phyloP scores from a whole-genome alignment of 1,284 basidiomycete genomes.

The Phenoliferia sp. region DNA sequence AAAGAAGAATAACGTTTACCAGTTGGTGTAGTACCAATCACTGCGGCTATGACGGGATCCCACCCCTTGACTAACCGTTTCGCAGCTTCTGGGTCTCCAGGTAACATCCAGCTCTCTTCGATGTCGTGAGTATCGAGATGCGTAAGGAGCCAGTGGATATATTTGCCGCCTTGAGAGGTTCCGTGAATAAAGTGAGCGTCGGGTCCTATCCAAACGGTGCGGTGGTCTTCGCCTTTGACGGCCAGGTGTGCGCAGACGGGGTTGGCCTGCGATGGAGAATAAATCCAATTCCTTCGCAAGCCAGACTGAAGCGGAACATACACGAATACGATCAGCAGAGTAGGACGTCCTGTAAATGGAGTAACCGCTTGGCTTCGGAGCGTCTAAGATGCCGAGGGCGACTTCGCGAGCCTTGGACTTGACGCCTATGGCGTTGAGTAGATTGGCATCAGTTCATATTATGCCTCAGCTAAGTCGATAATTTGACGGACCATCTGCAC shows the following conservation, averaged over 20 bases:
- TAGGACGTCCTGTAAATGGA: constrained; percentile 16
- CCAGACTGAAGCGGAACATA: not conserved
- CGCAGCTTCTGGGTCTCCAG: constrained; percentile 32
- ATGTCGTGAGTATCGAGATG: constrained; percentile 31
- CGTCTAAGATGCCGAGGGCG: constrained; percentile 39
- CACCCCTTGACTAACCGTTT: constrained; percentile 29
- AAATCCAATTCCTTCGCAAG: not conserved
- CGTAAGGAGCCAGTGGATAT: constrained; percentile 33
- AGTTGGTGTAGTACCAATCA: not conserved
- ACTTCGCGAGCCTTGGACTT: constrained; percentile 36
- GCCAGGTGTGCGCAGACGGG: constrained; percentile 18
- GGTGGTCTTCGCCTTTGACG: constrained; percentile 2
- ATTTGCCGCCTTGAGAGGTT: constrained; percentile 25
- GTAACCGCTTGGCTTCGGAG: constrained; percentile 37
- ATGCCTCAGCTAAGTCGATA: not conserved
- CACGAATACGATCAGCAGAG: constrained; percentile 4
- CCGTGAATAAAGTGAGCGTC: constrained; percentile 31
- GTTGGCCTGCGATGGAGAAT: constrained; percentile 1
- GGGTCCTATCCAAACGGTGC: constrained; percentile 14
- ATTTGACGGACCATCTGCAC: constrained; percentile 35
- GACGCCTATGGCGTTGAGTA: constrained; percentile 10
- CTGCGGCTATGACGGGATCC: constrained; percentile 22
- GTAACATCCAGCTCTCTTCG: constrained; percentile 32
- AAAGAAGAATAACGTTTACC: not conserved
- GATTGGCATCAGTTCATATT: not conserved